phyloP scores from a whole-genome alignment of 768 basidiomycete species.

The Leccinum broughii region DNA sequence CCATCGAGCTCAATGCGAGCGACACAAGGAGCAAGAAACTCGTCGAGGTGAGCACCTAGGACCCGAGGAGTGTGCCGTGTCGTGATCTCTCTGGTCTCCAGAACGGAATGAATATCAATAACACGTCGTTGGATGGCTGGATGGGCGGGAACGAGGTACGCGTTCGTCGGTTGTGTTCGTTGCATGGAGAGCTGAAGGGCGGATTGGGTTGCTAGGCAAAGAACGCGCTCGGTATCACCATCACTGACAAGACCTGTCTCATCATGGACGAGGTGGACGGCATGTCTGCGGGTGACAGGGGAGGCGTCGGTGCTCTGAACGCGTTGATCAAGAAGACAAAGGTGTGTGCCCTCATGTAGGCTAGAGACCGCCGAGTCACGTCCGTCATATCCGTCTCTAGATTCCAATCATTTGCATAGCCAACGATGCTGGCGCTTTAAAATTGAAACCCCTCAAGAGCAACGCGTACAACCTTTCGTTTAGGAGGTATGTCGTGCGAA shows the following conservation, averaged over 20 bases:
- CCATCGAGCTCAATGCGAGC: conserved; percentile 96
- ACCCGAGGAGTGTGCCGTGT: background rate
- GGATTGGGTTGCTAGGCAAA: conserved; percentile 40
- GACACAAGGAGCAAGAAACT: conserved; percentile 96
- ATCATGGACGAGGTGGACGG: conserved; percentile 99
- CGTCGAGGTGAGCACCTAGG: conserved; percentile 62
- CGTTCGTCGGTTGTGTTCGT: conserved; percentile 23
- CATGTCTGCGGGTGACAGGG: conserved; percentile 97
- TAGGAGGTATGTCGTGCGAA: conserved; percentile 54
- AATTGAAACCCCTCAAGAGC: conserved; percentile 79
- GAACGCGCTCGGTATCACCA: conserved; percentile 67
- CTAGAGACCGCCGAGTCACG: background rate
- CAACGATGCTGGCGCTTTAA: conserved; percentile 84
- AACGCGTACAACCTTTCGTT: conserved; percentile 80
- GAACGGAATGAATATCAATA: conserved; percentile 90
- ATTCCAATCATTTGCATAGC: conserved; percentile 98
- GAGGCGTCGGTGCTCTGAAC: conserved; percentile 93
- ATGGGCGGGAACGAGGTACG: conserved; percentile 59
- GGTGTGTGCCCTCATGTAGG: conserved; percentile 38
- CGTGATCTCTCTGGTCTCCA: conserved; percentile 29
- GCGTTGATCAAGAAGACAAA: conserved; percentile 91
- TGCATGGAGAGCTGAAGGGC: background rate
- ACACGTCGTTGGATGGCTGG: conserved; percentile 86
- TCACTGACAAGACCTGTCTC: conserved; percentile 80
- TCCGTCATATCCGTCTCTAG: conserved; percentile 38